Percentiles rank a stretch among this genome's conserved stretches.
phyloP scores from a whole-genome alignment of 345 rosid species.

The Citrus cavaleriei region DNA sequence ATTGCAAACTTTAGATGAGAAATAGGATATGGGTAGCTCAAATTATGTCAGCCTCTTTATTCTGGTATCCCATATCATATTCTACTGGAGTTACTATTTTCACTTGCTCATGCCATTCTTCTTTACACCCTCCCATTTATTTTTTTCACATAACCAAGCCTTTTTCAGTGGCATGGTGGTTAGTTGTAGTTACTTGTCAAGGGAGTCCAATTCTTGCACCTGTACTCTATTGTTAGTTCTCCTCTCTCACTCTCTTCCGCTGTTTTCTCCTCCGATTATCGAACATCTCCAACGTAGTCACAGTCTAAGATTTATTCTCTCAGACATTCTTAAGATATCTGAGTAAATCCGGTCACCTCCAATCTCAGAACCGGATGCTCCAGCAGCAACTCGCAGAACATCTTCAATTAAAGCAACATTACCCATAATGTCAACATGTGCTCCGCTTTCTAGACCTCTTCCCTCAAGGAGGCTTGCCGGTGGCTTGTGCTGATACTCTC shows the following conservation, averaged over 20 bases:
- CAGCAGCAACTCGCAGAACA: constrained; percentile 53
- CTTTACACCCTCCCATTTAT: not conserved
- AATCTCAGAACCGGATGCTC: constrained; percentile 50
- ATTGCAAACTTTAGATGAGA: not conserved
- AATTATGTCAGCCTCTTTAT: not conserved
- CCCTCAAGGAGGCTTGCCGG: constrained; percentile 53
- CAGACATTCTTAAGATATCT: constrained; percentile 43
- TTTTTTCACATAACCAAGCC: not conserved
- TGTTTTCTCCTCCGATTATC: not conserved
- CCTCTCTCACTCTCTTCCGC: not conserved
- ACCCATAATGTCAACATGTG: constrained; percentile 70
- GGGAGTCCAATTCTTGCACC: constrained; percentile 1
- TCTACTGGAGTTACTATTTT: not conserved
- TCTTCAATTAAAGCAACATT: constrained; percentile 65
- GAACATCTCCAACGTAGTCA: constrained; percentile 3
- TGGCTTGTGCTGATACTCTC: constrained; percentile 61
- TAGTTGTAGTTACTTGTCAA: constrained; percentile 1
- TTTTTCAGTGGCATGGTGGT: not conserved
- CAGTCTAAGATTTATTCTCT: constrained; percentile 42
- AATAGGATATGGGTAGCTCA: not conserved
- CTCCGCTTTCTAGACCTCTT: constrained; percentile 54
- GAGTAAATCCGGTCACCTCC: constrained; percentile 66
- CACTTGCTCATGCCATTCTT: not conserved
- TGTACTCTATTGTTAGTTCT: constrained; percentile 1
- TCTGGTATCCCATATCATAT: not conserved